Evolutionary conservation across 2,329 filamentous ascomycete species (phyloP), one percentile per base, ranked within the genome.

Genomic region (Colletotrichum ledebouriae): DNA sequence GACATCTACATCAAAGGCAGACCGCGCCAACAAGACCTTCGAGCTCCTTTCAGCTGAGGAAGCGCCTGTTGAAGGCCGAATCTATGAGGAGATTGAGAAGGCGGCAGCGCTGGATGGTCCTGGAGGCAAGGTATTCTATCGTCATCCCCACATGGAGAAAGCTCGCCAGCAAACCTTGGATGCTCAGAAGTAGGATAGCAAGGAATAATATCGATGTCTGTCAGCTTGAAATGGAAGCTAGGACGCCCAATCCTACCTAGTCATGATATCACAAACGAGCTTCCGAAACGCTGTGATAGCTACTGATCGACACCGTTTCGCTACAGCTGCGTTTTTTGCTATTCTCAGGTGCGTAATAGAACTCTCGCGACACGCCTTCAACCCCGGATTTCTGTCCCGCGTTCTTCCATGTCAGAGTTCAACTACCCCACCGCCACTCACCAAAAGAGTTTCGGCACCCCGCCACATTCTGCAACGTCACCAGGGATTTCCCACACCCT

Each of bases 51-150:
- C 47, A 13, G 12, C 47, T 2, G 1, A 33, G 2, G 6, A 33
- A 11, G 17, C 47, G 47, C 47, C 22, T 11, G 12, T 50, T 0
- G 3, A n/a, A 0, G 2, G 1, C 20, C 47, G n/a, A 7, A 50
- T 50, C 47, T 50, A 50, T 25, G 47, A 50, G 47, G 47, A 29
- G 47, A 50, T 50, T 33, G 47, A 50, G 47, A 50, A 50, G 22
- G 47, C 47, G 7, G 47, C 47, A 50, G 47, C 17, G 6, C 6
- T 50, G 47, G 47, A 50, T 11, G 47, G 47, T 13, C 13, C 47
- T 12, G 47, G 29, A 22, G 47, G 47, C 5, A 50, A 50, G 13
- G 6, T 50, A 0, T 50, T 33, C 22, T 50, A 50, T 9, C 13
- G 47, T 6, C 47, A 50, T 50, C 47, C 22, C 29, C 47, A 50